Conservation (phyloP, 495 filamentous ascomycete species). For the Gamarada debralockiae region DNA sequence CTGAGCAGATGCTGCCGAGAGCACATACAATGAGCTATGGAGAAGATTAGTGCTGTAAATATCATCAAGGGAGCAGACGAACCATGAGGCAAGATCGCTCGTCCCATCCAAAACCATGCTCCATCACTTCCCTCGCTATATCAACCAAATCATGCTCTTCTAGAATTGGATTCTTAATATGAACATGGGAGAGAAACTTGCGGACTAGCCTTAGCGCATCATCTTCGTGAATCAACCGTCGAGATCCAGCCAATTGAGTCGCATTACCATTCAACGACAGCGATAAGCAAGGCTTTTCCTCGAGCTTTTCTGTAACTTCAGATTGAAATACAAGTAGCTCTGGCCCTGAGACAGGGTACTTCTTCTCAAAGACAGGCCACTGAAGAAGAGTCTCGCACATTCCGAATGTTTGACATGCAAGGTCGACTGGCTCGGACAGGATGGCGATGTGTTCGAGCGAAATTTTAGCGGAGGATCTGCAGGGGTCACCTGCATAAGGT, state of each 20-base stretch:
- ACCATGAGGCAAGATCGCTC: conserved; percentile 21
- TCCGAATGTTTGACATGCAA: background rate
- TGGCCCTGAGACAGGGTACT: background rate
- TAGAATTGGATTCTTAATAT: conserved; percentile 25
- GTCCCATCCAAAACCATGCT: conserved; percentile 21
- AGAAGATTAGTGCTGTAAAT: background rate
- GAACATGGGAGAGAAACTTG: conserved; percentile 18
- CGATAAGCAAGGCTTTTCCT: background rate
- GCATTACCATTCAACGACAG: background rate
- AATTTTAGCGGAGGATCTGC: background rate
- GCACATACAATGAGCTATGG: conserved; percentile 4
- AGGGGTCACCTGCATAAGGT: background rate
- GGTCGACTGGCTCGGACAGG: background rate
- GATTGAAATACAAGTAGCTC: background rate
- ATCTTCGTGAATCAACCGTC: background rate
- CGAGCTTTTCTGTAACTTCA: background rate
- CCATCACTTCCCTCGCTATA: background rate
- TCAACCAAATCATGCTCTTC: conserved; percentile 5
- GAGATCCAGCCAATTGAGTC: background rate
- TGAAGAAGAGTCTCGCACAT: background rate
- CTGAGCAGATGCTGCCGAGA: background rate
- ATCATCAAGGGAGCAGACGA: background rate
- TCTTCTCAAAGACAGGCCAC: background rate
- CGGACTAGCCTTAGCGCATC: conserved; percentile 6
- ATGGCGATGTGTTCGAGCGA: background rate